A percentile compares a stretch with the other conserved stretches of the same genome.
These are phyloP conservation scores for Parathielavia appendiculata DNA, from an alignment of 495 filamentous ascomycete genomes.

Conservation along the genomic window DNA sequence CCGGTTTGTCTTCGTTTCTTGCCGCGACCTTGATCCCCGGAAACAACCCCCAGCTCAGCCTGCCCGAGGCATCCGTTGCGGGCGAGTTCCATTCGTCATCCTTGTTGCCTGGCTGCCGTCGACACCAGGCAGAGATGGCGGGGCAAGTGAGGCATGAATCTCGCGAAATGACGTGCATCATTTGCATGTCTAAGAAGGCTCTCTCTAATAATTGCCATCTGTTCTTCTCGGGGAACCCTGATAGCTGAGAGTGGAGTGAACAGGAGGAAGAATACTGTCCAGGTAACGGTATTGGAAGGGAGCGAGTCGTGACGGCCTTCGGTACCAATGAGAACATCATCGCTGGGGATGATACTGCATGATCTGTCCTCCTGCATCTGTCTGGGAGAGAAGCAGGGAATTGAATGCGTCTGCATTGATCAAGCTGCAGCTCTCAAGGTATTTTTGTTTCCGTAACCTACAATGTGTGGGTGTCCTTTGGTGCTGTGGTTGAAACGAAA, in stretches of 20 bases:
- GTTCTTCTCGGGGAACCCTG: constrained; percentile 3
- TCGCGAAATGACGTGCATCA: not conserved
- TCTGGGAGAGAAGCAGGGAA: not conserved
- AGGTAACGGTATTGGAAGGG: too few relatives aligned
- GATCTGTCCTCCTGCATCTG: not conserved
- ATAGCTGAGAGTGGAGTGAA: not conserved
- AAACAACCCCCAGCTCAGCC: constrained; percentile 21
- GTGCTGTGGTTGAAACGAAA: not conserved
- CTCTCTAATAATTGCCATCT: constrained; percentile 6
- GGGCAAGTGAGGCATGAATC: not conserved
- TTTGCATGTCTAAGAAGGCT: not conserved
- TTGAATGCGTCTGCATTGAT: constrained; percentile 8
- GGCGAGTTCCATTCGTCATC: constrained; percentile 24
- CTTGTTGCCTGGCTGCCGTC: not conserved
- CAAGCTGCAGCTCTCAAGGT: not conserved
- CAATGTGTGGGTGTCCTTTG: too few relatives aligned
- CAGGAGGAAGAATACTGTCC: too few relatives aligned
- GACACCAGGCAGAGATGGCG: constrained; percentile 2
- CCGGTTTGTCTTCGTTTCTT: constrained; percentile 21
- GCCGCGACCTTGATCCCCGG: constrained; percentile 11
- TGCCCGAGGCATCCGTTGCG: constrained; percentile 29
- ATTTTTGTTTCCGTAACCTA: too few relatives aligned
- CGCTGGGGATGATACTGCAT: not conserved
- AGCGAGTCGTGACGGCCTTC: too few relatives aligned
- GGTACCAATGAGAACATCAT: too few relatives aligned